A percentile compares a stretch with the other conserved stretches of the same genome.
Conservation (phyloP, 2,329 filamentous ascomycete species). For the Fusarium xylarioides region DNA sequence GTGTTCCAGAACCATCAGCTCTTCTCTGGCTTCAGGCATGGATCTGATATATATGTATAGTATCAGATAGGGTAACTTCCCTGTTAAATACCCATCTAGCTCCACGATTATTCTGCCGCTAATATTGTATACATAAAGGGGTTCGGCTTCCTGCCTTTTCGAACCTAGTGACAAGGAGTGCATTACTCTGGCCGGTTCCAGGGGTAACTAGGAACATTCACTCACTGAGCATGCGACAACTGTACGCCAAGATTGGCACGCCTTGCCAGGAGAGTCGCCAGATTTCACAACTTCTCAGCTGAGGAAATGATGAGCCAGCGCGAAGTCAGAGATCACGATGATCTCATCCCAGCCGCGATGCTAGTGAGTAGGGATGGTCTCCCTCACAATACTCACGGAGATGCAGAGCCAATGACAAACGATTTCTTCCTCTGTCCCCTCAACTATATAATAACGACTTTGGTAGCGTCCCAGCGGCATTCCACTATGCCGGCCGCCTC, state of each 20-base stretch:
- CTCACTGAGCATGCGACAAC: background rate
- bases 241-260: background rate
- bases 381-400: too few relatives aligned
- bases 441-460: background rate
- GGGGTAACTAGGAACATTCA: background rate
- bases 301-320: background rate
- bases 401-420: background rate
- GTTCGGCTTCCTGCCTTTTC: background rate
- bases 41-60: background rate
- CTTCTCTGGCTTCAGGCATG: background rate
- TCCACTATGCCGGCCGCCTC: background rate
- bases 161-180: background rate
- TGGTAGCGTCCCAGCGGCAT: background rate
- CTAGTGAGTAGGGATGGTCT: background rate
- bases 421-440: background rate
- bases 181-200: background rate
- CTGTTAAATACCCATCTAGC: background rate
- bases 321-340: background rate
- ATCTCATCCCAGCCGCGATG: background rate
- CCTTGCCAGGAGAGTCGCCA: background rate
- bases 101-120: background rate
- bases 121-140: background rate
- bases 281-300: fast-evolving
- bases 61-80: background rate
- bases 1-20: background rate